phyloP scores from a whole-genome alignment of 495 filamentous ascomycete genomes.

The Monascus purpureus region DNA sequence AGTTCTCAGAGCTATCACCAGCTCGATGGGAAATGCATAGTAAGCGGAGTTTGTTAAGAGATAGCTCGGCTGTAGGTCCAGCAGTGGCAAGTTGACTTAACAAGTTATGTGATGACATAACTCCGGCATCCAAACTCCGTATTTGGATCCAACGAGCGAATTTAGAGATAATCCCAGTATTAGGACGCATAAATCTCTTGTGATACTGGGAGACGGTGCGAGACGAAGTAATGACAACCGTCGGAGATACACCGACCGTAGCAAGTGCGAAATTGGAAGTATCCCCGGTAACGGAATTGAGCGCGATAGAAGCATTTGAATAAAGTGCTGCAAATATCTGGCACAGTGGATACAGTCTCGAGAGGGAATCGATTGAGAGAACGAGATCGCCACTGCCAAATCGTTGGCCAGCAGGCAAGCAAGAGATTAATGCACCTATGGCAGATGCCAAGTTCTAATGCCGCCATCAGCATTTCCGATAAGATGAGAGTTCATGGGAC shows the following conservation, averaged over 20 bases:
- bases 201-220: slow-evolving; percentile 56
- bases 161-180: slow-evolving; percentile 37
- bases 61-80: slow-evolving; percentile 46
- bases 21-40: slow-evolving; percentile 27
- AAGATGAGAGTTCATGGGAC: too few relatives aligned
- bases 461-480: slow-evolving; percentile 6
- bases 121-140: slow-evolving; percentile 52
- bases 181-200: slow-evolving; percentile 32
- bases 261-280: slow-evolving; percentile 57
- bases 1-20: slow-evolving; percentile 16
- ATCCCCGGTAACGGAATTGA: slow-evolving; percentile 71
- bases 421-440: slow-evolving; percentile 59
- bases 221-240: slow-evolving; percentile 68
- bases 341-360: slow-evolving; percentile 61
- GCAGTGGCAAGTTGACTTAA: slow-evolving; percentile 36
- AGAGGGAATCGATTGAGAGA: slow-evolving; percentile 74
- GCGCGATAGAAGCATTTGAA: slow-evolving; percentile 69
- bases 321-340: slow-evolving; percentile 73
- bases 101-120: slow-evolving; percentile 38
- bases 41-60: slow-evolving; percentile 56
- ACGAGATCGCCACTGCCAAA: slow-evolving; percentile 65
- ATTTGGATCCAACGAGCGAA: slow-evolving; percentile 57
- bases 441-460: slow-evolving; percentile 62
- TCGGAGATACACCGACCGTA: slow-evolving; percentile 61
- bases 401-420: slow-evolving; percentile 59